Base-by-base conservation (phyloP, 331 rosid genomes). In the Arachis monticola region DNA sequence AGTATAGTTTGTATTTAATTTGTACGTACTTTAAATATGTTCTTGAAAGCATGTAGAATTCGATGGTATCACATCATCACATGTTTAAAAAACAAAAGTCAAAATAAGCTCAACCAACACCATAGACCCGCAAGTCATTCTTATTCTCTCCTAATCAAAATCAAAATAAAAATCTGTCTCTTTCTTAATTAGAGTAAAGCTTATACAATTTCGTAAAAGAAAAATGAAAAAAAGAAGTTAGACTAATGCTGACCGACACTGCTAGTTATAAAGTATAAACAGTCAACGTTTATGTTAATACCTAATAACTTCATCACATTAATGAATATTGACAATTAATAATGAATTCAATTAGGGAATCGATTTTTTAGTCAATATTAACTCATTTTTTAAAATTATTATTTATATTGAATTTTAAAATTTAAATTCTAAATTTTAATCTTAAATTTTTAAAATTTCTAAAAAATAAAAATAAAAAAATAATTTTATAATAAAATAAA, bases 81-180 rank as follows among this genome's bases (percentile, higher is more conserved):
- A 27, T 27, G 30, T 27, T 27, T 27, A 27, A 27, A 27, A 27
- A 27, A 27, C 11, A 57, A 67, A 67, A 67, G 44, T 67, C 10
- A 5, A 67, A 67, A 27, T 11, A 27, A 67, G 58, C 38, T 67
- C 58, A 27, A 11, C 72, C 2, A 67, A 46, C 59, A 67, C 2
- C 27, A 27, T 67, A 11, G 58, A 22, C 58, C 12, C 27, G 55
- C 4, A 52, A 52, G 58, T 52, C 58, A 52, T n/a, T 52, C 17
- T 52, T 7, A n/a, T 7, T 52, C 5, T 17, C 70, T 47, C 30
- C 30, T 44, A 47, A 30, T 27, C 30, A 27, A 27, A 27, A 27
- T 27, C 30, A 27, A 27, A 27, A 27, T 27, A 27, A 35, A 47
- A 47, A 67, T 10, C 22, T n/a, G 13, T 47, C 72, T 22, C 42